Conservation (phyloP, 129 eudicot species). For the Mikania micrantha region DNA sequence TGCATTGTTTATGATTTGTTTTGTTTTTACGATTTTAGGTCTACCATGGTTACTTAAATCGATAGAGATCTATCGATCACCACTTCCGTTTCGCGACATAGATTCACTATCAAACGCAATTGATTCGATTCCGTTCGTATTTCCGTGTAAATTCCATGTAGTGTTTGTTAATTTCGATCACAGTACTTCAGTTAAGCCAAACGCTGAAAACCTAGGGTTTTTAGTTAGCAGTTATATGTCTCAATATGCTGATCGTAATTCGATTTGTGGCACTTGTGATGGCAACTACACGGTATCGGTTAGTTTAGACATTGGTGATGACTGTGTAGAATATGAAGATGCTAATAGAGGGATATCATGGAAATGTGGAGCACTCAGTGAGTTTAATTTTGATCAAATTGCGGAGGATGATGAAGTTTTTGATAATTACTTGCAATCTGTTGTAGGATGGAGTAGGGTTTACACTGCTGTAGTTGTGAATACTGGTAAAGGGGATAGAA, state of each 20-base stretch:
- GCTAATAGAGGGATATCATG: slow-evolving; percentile 19
- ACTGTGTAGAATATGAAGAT: slow-evolving; percentile 27
- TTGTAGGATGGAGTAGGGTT: slow-evolving; percentile 31
- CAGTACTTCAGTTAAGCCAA: slow-evolving; percentile 3
- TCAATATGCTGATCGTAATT: slow-evolving; percentile 27
- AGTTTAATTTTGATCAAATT: slow-evolving; percentile 19
- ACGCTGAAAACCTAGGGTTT: slow-evolving; percentile 42
- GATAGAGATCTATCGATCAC: slow-evolving; percentile 86
- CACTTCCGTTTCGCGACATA: slow-evolving; percentile 72
- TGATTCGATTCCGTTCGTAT: slow-evolving; percentile 44
- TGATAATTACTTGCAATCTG: slow-evolving; percentile 53
- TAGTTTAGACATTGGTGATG: slow-evolving; percentile 35
- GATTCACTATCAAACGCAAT: slow-evolving; percentile 49
- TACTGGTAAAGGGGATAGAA: slow-evolving; percentile 39
- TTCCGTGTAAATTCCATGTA: slow-evolving; percentile 46
- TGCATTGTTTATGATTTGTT: neutral
- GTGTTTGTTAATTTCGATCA: slow-evolving; percentile 46
- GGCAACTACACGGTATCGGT: slow-evolving; percentile 51
- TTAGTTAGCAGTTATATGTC: slow-evolving; percentile 45
- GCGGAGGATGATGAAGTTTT: slow-evolving; percentile 40
- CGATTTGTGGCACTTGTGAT: slow-evolving; percentile 59
- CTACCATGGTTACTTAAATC: slow-evolving; percentile 77
- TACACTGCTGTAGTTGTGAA: slow-evolving; percentile 68
- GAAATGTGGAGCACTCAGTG: slow-evolving; percentile 48
- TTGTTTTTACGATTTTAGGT: slow-evolving; percentile 37